Percentiles rank a stretch among this genome's conserved stretches.
Evolutionary conservation across 768 basidiomycete genomes (phyloP).

Genomic region (Macrolepiota fuliginosa): DNA sequence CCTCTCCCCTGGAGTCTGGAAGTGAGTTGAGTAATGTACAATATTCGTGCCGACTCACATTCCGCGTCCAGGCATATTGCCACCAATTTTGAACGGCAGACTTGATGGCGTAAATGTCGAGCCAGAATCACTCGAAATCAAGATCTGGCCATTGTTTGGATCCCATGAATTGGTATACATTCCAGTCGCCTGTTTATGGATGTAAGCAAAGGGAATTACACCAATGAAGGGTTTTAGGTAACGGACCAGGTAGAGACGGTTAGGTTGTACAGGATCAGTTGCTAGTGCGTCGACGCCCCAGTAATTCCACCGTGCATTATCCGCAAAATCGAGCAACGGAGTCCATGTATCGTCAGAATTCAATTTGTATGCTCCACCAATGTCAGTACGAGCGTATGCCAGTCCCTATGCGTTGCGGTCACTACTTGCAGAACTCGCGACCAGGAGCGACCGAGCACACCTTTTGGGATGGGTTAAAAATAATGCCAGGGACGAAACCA

Average conservation of each 20-base stretch:
- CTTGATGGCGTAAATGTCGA: slow-evolving; percentile 48
- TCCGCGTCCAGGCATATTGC: slow-evolving; percentile 70
- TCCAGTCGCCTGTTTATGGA: slow-evolving; percentile 42
- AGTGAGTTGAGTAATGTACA: neutral
- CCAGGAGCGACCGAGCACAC: slow-evolving; percentile 11
- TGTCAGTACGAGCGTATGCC: slow-evolving; percentile 66
- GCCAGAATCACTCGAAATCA: slow-evolving; percentile 58
- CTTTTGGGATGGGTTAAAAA: slow-evolving; percentile 59
- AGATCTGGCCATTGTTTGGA: slow-evolving; percentile 60
- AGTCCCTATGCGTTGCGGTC: slow-evolving; percentile 36
- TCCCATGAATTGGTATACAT: slow-evolving; percentile 65
- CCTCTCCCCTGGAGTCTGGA: slow-evolving; percentile 42
- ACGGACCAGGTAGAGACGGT: slow-evolving; percentile 50
- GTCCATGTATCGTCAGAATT: slow-evolving; percentile 63
- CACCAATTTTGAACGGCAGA: slow-evolving; percentile 66
- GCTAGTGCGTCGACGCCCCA: slow-evolving; percentile 64
- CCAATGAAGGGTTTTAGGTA: neutral
- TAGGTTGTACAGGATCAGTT: slow-evolving; percentile 56
- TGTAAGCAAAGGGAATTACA: neutral
- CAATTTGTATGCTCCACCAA: slow-evolving; percentile 63
- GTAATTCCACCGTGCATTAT: slow-evolving; percentile 49
- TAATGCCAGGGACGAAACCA: slow-evolving; percentile 54
- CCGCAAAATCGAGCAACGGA: slow-evolving; percentile 55
- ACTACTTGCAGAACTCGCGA: neutral
- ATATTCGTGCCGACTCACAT: slow-evolving; percentile 32